Conservation (phyloP, 2,329 filamentous ascomycete genomes). For the Fusarium tupiense region DNA sequence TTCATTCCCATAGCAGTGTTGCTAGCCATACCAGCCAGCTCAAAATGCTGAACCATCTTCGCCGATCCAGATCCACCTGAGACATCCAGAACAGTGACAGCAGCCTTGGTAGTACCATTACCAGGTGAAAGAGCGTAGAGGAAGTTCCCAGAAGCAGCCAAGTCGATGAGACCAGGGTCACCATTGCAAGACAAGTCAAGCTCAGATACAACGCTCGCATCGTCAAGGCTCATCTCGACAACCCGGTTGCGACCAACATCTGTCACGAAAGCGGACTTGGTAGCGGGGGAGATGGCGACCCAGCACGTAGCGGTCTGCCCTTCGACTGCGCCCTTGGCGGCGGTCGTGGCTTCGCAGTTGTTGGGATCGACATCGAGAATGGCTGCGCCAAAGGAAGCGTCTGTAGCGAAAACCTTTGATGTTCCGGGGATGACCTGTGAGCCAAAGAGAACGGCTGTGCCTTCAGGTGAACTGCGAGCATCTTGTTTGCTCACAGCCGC, state of each 20-base stretch:
- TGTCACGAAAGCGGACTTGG: slow-evolving; percentile 65
- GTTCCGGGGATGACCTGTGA: slow-evolving; percentile 56
- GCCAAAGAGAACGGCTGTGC: slow-evolving; percentile 69
- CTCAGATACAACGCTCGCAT: slow-evolving; percentile 57
- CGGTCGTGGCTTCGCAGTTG: slow-evolving; percentile 46
- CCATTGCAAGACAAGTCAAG: slow-evolving; percentile 56
- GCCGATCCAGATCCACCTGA: slow-evolving; percentile 21
- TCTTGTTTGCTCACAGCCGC: slow-evolving; percentile 40
- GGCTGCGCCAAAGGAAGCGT: slow-evolving; percentile 66
- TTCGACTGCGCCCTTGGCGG: slow-evolving; percentile 53
- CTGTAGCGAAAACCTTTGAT: slow-evolving; percentile 62
- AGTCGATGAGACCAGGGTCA: slow-evolving; percentile 65
- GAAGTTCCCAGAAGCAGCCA: slow-evolving; percentile 61
- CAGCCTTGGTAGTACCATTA: slow-evolving; percentile 53
- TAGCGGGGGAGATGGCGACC: slow-evolving; percentile 59
- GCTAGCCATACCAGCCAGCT: slow-evolving; percentile 31
- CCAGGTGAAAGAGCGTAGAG: slow-evolving; percentile 67
- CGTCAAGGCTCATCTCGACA: slow-evolving; percentile 63
- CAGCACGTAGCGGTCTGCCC: slow-evolving; percentile 68
- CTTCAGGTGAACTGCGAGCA: slow-evolving; percentile 55
- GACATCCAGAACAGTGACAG: slow-evolving; percentile 52
- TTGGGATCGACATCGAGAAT: slow-evolving; percentile 55
- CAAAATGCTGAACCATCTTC: slow-evolving; percentile 48
- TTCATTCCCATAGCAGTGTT: slow-evolving; percentile 21
- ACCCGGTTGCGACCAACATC: slow-evolving; percentile 63